These are phyloP conservation scores for Kodamaea ohmeri DNA, from an alignment of 1,139 yeast species.

Conservation along the genomic window DNA sequence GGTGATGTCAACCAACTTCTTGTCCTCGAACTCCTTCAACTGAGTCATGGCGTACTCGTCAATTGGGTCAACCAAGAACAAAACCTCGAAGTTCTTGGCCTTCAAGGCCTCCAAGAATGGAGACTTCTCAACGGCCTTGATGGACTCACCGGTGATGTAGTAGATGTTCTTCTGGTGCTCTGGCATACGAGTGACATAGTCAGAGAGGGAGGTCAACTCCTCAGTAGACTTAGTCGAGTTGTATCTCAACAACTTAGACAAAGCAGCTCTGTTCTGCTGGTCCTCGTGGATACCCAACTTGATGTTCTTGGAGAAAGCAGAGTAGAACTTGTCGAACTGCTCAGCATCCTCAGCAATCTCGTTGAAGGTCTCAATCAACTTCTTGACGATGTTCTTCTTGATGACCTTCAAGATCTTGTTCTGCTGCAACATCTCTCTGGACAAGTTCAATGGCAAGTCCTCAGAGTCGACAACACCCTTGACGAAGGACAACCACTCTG, in stretches of 20 bases:
- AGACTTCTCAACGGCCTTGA: slow-evolving; percentile 97
- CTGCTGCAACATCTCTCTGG: slow-evolving; percentile 99
- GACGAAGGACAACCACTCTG: slow-evolving; percentile 97
- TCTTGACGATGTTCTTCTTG: slow-evolving; percentile 98
- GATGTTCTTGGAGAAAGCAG: slow-evolving; percentile 97
- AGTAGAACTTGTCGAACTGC: slow-evolving; percentile 97
- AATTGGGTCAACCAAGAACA: slow-evolving; percentile 97
- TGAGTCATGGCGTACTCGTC: slow-evolving; percentile 99
- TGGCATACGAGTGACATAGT: slow-evolving; percentile 99
- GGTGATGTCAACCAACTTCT: slow-evolving; percentile 97
- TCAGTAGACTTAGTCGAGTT: slow-evolving; percentile 94
- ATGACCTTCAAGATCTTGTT: slow-evolving; percentile 99
- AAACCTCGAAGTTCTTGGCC: slow-evolving; percentile 97
- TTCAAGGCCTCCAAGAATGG: slow-evolving; percentile 99
- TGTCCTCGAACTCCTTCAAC: slow-evolving; percentile 98
- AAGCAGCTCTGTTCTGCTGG: slow-evolving; percentile 92
- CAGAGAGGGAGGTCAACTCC: slow-evolving; percentile 91
- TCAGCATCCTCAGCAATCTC: slow-evolving; percentile 99
- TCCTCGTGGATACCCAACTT: slow-evolving; percentile 99
- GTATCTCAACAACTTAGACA: slow-evolving; percentile 95
- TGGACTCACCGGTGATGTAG: slow-evolving; percentile 98
- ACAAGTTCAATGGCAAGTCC: slow-evolving; percentile 98
- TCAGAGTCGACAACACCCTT: slow-evolving; percentile 99
- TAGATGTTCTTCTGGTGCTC: slow-evolving; percentile 99
- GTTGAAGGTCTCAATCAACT: slow-evolving; percentile 96